These are phyloP conservation scores for Pseudogymnoascus sp. DNA, from an alignment of 2,329 filamentous ascomycete genomes.

Conservation along the genomic window DNA sequence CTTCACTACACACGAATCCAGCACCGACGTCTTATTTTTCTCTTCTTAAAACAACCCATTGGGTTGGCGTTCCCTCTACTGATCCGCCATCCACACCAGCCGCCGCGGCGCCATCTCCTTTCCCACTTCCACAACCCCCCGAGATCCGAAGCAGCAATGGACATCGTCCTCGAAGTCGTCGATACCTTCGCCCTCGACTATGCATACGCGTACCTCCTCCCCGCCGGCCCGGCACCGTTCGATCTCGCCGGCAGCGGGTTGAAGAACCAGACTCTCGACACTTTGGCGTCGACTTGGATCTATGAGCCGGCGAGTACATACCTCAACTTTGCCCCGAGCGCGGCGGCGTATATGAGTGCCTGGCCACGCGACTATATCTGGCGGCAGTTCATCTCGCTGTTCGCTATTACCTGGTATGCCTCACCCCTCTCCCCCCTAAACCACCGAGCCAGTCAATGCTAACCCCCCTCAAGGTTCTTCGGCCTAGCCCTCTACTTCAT, in stretches of 20 bases:
- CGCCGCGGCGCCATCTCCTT: neutral
- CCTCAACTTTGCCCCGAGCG: slow-evolving; percentile 59
- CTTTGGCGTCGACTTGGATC: slow-evolving; percentile 51
- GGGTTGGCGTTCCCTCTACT: neutral
- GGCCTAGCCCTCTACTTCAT: slow-evolving; percentile 78
- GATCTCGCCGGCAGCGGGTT: slow-evolving; percentile 41
- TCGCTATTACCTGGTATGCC: slow-evolving; percentile 75
- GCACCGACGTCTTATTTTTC: neutral
- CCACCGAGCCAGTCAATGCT: neutral
- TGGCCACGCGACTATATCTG: slow-evolving; percentile 70
- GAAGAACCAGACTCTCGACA: slow-evolving; percentile 47
- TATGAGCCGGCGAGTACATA: slow-evolving; percentile 68
- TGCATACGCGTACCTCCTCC: slow-evolving; percentile 64
- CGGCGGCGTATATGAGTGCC: slow-evolving; percentile 71
- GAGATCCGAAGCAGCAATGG: slow-evolving; percentile 52
- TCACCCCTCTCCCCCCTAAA: neutral
- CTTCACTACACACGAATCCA: neutral
- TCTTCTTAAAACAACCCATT: neutral
- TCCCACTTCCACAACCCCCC: slow-evolving; percentile 9
- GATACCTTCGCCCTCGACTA: slow-evolving; percentile 79
- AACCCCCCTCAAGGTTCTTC: slow-evolving; percentile 59
- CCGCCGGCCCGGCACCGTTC: slow-evolving; percentile 46
- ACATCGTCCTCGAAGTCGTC: slow-evolving; percentile 78
- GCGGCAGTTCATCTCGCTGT: slow-evolving; percentile 69
- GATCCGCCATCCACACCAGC: neutral